Evolutionary conservation across 768 basidiomycete species (phyloP).

Genomic region (Russula emetica): DNA sequence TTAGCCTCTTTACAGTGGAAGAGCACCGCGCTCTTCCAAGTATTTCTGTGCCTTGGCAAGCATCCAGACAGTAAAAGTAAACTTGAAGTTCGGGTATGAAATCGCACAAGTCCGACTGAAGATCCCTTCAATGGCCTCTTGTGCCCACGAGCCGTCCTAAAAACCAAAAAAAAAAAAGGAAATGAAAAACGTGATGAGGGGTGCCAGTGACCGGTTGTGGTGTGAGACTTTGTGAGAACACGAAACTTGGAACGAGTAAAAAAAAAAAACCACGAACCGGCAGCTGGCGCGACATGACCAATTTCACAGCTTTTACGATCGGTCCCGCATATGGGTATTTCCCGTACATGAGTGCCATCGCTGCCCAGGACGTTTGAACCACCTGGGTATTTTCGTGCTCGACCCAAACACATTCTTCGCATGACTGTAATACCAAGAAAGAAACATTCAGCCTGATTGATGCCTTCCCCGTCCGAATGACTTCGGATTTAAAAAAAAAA

Average conservation of each 20-base stretch:
- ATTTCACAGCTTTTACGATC: conserved; percentile 67
- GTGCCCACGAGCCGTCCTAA: conserved; percentile 96
- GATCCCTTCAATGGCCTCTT: conserved; percentile 93
- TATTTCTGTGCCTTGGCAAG: conserved; percentile 82
- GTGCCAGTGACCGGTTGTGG: too few species aligned
- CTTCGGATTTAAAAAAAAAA: too few species aligned
- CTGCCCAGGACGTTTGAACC: conserved; percentile 91
- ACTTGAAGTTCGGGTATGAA: conserved; percentile 90
- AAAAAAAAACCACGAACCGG: conserved; percentile 54
- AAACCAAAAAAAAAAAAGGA: too few species aligned
- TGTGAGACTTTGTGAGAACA: too few species aligned
- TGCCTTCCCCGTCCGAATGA: too few species aligned
- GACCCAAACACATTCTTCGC: conserved; percentile 71
- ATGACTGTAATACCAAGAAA: too few species aligned
- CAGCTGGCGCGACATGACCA: conserved; percentile 88
- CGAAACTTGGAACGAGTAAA: too few species aligned
- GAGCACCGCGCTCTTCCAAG: conserved; percentile 41
- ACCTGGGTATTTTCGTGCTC: conserved; percentile 82
- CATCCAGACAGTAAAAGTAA: conserved; percentile 95
- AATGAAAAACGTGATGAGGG: too few species aligned
- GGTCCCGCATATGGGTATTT: conserved; percentile 76
- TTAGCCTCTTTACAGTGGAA: conserved; percentile 2
- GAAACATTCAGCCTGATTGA: too few species aligned
- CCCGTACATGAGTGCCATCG: conserved; percentile 88
- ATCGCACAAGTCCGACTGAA: conserved; percentile 88